Conservation (phyloP, 352 stramenopile species). For the Phytophthora pseudosyringae region DNA sequence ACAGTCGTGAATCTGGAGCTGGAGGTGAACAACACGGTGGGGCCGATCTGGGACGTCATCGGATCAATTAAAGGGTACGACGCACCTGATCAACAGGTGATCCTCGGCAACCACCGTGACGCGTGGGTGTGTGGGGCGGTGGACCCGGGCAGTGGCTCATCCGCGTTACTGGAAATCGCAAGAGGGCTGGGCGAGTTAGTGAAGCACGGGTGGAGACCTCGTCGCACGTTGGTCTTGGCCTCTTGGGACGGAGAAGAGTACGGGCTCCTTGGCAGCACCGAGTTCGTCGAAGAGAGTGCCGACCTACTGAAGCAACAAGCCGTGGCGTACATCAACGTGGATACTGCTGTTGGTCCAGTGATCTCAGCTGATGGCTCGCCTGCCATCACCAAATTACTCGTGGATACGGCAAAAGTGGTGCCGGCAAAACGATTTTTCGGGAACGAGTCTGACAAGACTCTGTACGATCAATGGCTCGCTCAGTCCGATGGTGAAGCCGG, state of each 20-base stretch:
- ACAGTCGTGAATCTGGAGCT: slow-evolving; percentile 71
- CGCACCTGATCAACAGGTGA: slow-evolving; percentile 69
- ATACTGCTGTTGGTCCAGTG: slow-evolving; percentile 62
- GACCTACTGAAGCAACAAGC: slow-evolving; percentile 60
- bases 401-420: slow-evolving; percentile 44
- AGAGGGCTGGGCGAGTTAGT: slow-evolving; percentile 70
- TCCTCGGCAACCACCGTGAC: slow-evolving; percentile 92
- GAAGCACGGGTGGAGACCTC: slow-evolving; percentile 70
- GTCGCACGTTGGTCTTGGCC: slow-evolving; percentile 79
- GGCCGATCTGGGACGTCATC: slow-evolving; percentile 62
- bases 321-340: slow-evolving; percentile 86
- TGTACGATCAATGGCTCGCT: slow-evolving; percentile 55
- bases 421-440: no score
- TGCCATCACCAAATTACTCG: slow-evolving; percentile 59
- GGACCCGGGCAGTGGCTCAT: slow-evolving; percentile 78
- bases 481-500: slow-evolving; percentile 22
- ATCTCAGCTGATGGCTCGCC: slow-evolving; percentile 60
- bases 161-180: slow-evolving; percentile 87
- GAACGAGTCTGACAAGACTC: not conserved
- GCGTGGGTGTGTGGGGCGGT: slow-evolving; percentile 78
- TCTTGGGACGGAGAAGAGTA: slow-evolving; percentile 90
- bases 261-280: slow-evolving; percentile 68
- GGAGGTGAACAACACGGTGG: slow-evolving; percentile 79
- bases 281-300: slow-evolving; percentile 71
- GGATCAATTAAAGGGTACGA: slow-evolving; percentile 63